These are phyloP conservation scores for Verticillium nonalfalfae DNA, from an alignment of 2,329 filamentous ascomycete species.

Conservation along the genomic window DNA sequence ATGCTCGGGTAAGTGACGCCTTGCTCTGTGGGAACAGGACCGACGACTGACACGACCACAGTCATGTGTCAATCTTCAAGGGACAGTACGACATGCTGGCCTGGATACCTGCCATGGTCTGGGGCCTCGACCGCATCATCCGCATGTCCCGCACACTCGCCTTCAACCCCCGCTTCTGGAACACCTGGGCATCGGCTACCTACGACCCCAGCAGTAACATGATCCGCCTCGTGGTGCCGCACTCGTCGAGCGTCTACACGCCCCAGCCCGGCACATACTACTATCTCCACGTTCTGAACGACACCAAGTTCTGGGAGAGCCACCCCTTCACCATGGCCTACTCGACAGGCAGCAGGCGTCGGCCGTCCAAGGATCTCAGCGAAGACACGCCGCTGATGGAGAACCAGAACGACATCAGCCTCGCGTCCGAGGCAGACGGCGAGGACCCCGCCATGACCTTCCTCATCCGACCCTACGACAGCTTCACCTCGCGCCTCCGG, in stretches of 20 bases:
- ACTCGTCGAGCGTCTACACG: slow-evolving; percentile 22
- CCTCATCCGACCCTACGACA: slow-evolving; percentile 37
- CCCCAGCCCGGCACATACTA: slow-evolving; percentile 35
- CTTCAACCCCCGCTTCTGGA: slow-evolving; percentile 32
- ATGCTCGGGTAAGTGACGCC: slow-evolving; percentile 42
- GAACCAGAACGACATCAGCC: not conserved
- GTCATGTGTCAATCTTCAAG: slow-evolving; percentile 46
- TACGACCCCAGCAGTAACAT: slow-evolving; percentile 33
- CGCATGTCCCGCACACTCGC: slow-evolving; percentile 33
- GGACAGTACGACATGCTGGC: slow-evolving; percentile 41
- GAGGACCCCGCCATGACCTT: slow-evolving; percentile 26
- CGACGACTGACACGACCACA: slow-evolving; percentile 3
- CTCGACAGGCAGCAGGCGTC: slow-evolving; percentile 5
- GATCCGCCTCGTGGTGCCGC: slow-evolving; percentile 31
- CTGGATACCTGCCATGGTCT: slow-evolving; percentile 42
- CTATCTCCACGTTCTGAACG: slow-evolving; percentile 35
- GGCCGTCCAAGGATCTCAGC: slow-evolving; percentile 13
- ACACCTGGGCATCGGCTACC: slow-evolving; percentile 22
- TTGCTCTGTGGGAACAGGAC: not conserved
- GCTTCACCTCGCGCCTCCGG: slow-evolving; percentile 32
- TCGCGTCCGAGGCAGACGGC: not conserved
- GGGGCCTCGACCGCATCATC: slow-evolving; percentile 40
- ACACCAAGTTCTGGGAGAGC: slow-evolving; percentile 36
- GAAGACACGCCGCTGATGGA: slow-evolving; percentile 26
- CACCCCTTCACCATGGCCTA: slow-evolving; percentile 42